Evolutionary conservation across 2,329 filamentous ascomycete genomes (phyloP).

Genomic region (Chrysoporthe puriensis): DNA sequence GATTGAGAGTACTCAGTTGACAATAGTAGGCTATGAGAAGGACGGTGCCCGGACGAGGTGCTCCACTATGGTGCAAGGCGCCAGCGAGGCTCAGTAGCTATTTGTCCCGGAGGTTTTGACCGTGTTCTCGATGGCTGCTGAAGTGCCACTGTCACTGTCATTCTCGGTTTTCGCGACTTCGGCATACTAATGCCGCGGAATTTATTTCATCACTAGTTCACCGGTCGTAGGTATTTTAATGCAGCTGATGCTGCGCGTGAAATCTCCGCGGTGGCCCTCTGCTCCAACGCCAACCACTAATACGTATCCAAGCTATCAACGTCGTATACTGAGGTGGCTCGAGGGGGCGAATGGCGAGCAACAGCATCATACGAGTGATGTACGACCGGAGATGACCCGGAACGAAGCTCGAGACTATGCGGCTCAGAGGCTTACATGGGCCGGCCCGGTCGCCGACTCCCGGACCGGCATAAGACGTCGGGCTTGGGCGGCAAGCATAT

Average conservation of each 20-base stretch:
- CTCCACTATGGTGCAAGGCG: neutral
- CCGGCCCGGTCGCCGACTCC: slow-evolving; percentile 9
- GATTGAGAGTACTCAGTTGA: neutral
- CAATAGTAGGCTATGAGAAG: neutral
- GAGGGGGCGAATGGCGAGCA: neutral
- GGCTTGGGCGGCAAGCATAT: slow-evolving; percentile 8
- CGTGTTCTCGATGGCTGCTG: neutral
- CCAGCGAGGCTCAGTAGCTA: neutral
- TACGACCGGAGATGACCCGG: neutral
- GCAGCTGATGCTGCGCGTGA: neutral
- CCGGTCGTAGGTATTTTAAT: neutral
- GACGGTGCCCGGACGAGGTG: neutral
- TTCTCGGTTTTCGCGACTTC: neutral
- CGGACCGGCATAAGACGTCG: slow-evolving; percentile 6
- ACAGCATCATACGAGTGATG: neutral
- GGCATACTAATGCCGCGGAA: neutral
- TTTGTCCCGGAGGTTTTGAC: neutral
- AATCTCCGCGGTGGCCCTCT: no score
- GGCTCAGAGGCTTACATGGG: neutral
- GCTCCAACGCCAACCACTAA: neutral
- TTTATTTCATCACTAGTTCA: neutral
- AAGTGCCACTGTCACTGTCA: neutral
- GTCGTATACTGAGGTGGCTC: neutral
- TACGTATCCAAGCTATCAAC: neutral
- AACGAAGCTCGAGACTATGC: neutral